Base-by-base conservation (phyloP, 2,329 filamentous ascomycete species). In the Sporothrix pseudoabietina region DNA sequence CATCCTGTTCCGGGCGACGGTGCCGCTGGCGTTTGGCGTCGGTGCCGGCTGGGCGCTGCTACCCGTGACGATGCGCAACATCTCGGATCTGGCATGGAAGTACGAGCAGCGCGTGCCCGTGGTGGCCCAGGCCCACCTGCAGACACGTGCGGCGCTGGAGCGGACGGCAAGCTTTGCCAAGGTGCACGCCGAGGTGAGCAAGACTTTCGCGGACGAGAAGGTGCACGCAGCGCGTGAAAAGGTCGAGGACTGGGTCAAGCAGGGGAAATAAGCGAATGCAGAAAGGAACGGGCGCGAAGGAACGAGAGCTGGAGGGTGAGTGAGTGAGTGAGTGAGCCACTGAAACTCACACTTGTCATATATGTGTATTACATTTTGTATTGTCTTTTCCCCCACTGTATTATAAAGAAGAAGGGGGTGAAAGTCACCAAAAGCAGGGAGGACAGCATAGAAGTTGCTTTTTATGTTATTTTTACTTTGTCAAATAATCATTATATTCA, bases 61-160 rank as follows among this genome's bases (percentile, higher is more conserved):
- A 68, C 96, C 96, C 61, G 86, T 96, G 76, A 99, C 96, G 57
- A 97, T 94, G 88, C 86, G 89, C 81, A 99, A 99, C 82, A 89
- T 97, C 39, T 90, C 91, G 59, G 91, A 95, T 80, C 85, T 98
- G 80, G 84, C 92, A 63, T 99, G 96, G 96, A 90, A 89, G 80
- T 99, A 96, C 82, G 96, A 99, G 89, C 89, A 97, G 87, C 90
- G 88, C 79, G 92, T 94, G 80, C 96, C 96, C 4, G 91, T 87
- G 22, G 81, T 99, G 72, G 92, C 94, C 22, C 91, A 97, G 78
- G 89, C 92, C 73, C 96, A 99, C 83, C 78, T 95, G 75, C 85
- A 87, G 79, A 85, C 92, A 71, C 90, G 91, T 75, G 89, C 93
- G 78, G 86, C 90, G 63, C 85, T 94, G 75, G 85, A 88, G 80